Base-by-base conservation (phyloP, 768 basidiomycete genomes). In the Tulasnella sp. region DNA sequence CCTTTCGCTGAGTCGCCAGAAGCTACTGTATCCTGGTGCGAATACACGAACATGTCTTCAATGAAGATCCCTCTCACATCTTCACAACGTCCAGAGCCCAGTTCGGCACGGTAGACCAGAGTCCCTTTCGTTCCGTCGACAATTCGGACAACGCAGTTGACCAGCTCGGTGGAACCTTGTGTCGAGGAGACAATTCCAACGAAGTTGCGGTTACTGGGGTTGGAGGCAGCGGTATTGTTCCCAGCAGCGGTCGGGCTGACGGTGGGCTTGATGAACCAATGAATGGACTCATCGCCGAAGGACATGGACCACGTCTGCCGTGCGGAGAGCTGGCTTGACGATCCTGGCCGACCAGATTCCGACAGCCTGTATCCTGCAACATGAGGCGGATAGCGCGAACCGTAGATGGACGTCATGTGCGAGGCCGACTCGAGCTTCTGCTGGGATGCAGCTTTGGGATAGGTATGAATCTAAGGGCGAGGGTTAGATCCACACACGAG, bases 391-490 rank as follows among this genome's bases (percentile, higher is more conserved):
- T 79, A 41, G 28, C 75, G n/a, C 14, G 78, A 76, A 41, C 22
- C 44, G 78, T 12, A 75, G 34, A 41, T 31, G 72, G 75, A 75
- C 37, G n/a, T 54, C 54, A 54, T 54, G 24, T 54, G 37, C 24
- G 78, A 69, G 28, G 78, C 60, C 22, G 44, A 34, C 12, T 44
- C 48, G 24, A 37, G 48, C 46, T 50, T 50, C 48, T n/a, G 58
- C 37, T 44, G 48, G 54, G 37, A 41, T 41, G 60, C 34, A 16
- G 60, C 6, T 28, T 22, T 28, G 1, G 78, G 78, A 28, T 79
- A 79, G 60, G 50, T 46, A 34, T 79, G 72, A 72, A 79, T 44
- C 78, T 79, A 64, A 40, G n/a, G 64, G 24, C 22, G 6, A 58
- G 8, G 40, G 40, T 54, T 54, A 54, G 54, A n/a, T 24, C n/a